phyloP scores from a whole-genome alignment of 179 eudicot species.

The Beta corolliflora region DNA sequence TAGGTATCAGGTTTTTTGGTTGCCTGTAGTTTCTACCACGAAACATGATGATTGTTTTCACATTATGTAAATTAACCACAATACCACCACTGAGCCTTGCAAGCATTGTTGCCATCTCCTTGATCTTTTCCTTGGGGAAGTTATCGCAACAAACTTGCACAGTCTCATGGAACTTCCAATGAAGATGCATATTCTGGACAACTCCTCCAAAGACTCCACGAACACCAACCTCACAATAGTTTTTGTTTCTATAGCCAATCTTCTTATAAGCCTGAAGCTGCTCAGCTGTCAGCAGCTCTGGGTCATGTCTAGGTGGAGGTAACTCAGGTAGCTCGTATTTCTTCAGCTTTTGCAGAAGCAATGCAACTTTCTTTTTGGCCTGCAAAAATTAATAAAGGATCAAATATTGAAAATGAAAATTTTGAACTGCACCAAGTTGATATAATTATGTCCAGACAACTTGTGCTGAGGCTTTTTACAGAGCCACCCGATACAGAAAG shows the following conservation, averaged over 20 bases:
- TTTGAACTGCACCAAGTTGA: neutral
- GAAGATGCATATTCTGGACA: conserved; percentile 98
- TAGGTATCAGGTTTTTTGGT: conserved; percentile 91
- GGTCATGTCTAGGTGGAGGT: conserved; percentile 92
- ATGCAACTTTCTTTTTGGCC: conserved; percentile 98
- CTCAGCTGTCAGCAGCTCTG: conserved; percentile 91
- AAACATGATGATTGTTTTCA: conserved; percentile 95
- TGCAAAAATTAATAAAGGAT: conserved; percentile 35
- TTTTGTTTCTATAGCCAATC: conserved; percentile 91
- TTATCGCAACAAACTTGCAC: conserved; percentile 99
- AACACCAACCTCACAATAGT: conserved; percentile 94
- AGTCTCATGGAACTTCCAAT: conserved; percentile 99
- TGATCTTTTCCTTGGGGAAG: conserved; percentile 94
- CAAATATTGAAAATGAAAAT: neutral
- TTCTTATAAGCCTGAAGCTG: conserved; percentile 93
- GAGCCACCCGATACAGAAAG: neutral
- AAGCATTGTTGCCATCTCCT: conserved; percentile 94
- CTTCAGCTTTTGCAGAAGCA: conserved; percentile 95
- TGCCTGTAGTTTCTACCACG: conserved; percentile 98
- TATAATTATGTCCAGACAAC: neutral
- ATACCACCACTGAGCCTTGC: conserved; percentile 97
- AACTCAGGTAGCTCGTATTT: conserved; percentile 96
- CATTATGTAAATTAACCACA: conserved; percentile 88
- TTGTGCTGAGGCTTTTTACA: neutral
- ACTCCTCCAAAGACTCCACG: conserved; percentile 99